Evolutionary conservation across 2,329 filamentous ascomycete species (phyloP).

Genomic region (Talaromyces verruculosus): DNA sequence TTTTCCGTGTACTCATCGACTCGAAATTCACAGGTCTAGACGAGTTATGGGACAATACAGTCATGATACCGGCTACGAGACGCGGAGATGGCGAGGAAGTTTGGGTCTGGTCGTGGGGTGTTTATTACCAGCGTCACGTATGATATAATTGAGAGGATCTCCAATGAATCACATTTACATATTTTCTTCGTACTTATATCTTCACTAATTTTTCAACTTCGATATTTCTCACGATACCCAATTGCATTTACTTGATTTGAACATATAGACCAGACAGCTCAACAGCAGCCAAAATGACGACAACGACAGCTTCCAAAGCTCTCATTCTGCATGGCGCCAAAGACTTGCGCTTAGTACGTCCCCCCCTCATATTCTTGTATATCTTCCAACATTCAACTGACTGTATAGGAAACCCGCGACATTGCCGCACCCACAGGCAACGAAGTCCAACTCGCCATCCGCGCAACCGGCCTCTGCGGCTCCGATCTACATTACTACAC

Average conservation of each 20-base stretch:
- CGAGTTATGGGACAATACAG: neutral
- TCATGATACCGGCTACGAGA: neutral
- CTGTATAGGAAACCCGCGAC: conserved; percentile 51
- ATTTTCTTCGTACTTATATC: neutral
- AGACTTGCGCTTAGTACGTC: conserved; percentile 59
- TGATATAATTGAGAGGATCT: neutral
- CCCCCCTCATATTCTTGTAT: neutral
- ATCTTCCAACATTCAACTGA: neutral
- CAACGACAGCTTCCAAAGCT: conserved; percentile 30
- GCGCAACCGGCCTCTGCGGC: conserved; percentile 68
- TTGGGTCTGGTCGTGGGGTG: conserved; percentile 2
- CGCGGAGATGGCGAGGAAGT: neutral
- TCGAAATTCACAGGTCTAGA: neutral
- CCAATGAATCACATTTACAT: neutral
- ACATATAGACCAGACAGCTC: neutral
- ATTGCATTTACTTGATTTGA: neutral
- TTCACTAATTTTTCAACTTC: neutral
- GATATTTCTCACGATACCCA: neutral
- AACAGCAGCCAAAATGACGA: conserved; percentile 6
- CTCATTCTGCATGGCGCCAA: conserved; percentile 62
- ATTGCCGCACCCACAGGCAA: conserved; percentile 48
- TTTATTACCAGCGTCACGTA: neutral
- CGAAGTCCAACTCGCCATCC: conserved; percentile 65
- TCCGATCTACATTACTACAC: conserved; percentile 81
- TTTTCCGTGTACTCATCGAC: neutral